phyloP scores from a whole-genome alignment of 768 basidiomycete species.

The Russula ochroleuca region DNA sequence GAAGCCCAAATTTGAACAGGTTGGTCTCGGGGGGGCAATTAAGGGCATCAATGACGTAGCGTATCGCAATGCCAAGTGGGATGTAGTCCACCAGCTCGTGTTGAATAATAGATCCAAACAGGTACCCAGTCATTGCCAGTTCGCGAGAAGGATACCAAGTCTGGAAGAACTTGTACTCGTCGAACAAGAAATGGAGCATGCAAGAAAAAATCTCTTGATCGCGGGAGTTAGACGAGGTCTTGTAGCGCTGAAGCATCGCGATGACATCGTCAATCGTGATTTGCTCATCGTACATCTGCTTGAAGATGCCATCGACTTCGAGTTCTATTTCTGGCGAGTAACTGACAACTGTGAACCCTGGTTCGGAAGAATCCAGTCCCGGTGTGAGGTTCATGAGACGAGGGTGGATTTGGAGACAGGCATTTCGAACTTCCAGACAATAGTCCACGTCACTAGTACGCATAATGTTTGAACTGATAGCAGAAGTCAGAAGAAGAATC shows the following conservation, averaged over 20 bases:
- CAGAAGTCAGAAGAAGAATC: conserved; percentile 10
- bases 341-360: conserved; percentile 83
- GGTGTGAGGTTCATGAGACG: conserved; percentile 93
- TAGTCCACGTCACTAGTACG: conserved; percentile 74
- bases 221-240: conserved; percentile 72
- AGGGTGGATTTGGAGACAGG: conserved; percentile 91
- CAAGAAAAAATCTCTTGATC: conserved; percentile 99
- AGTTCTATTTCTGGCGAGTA: conserved; percentile 87
- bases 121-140: conserved; percentile 90
- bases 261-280: conserved; percentile 95
- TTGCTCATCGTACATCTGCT: conserved; percentile 96
- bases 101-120: conserved; percentile 95
- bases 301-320: conserved; percentile 94
- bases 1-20: conserved; percentile 91
- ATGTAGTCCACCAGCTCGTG: conserved; percentile 90
- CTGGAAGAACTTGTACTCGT: conserved; percentile 99
- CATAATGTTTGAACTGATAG: conserved; percentile 65
- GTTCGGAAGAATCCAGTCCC: conserved; percentile 76
- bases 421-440: conserved; percentile 87
- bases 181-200: conserved; percentile 98
- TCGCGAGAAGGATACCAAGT: conserved; percentile 92
- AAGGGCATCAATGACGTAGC: conserved; percentile 92
- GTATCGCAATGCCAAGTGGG: conserved; percentile 92
- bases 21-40: conserved; percentile 88
- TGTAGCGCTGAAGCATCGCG: conserved; percentile 77